Conservation (phyloP, 352 stramenopile species). For the Albugo laibachii region DNA sequence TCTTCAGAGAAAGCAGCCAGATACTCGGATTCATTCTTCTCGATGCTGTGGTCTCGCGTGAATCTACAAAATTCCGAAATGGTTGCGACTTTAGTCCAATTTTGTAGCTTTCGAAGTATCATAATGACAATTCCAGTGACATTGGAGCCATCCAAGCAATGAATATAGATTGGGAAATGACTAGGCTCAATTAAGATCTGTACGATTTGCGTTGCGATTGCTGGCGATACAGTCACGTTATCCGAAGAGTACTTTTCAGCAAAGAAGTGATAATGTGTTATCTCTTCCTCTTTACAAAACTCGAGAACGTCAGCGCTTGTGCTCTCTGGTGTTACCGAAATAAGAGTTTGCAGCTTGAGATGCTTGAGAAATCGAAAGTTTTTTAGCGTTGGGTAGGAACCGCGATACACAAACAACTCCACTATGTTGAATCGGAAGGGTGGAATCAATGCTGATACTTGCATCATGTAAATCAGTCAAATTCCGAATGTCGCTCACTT, state of each 20-base stretch:
- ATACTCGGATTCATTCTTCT: slow-evolving; percentile 79
- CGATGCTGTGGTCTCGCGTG: slow-evolving; percentile 65
- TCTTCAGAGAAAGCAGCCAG: slow-evolving; percentile 62
- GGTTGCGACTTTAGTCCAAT: slow-evolving; percentile 73
- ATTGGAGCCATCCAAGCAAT: slow-evolving; percentile 76
- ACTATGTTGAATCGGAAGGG: slow-evolving; percentile 76
- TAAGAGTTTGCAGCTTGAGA: slow-evolving; percentile 49
- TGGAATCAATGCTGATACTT: slow-evolving; percentile 45
- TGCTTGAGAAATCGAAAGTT: slow-evolving; percentile 68
- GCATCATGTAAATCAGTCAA: neutral
- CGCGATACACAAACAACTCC: slow-evolving; percentile 61
- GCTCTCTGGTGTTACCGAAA: slow-evolving; percentile 64
- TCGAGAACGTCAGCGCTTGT: slow-evolving; percentile 51
- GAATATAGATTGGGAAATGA: slow-evolving; percentile 66
- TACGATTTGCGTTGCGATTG: slow-evolving; percentile 54
- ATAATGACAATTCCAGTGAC: slow-evolving; percentile 77
- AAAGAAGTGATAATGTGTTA: slow-evolving; percentile 57
- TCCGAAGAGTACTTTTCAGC: slow-evolving; percentile 78
- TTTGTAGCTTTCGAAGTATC: slow-evolving; percentile 73
- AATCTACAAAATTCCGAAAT: slow-evolving; percentile 75
- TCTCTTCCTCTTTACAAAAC: slow-evolving; percentile 52
- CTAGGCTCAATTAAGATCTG: slow-evolving; percentile 59
- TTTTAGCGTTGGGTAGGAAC: slow-evolving; percentile 69
- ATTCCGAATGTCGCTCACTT: too few relatives aligned
- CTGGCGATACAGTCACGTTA: slow-evolving; percentile 61